Conservation (phyloP, 139 green algal genomes). For the Picochlorum sp. region DNA sequence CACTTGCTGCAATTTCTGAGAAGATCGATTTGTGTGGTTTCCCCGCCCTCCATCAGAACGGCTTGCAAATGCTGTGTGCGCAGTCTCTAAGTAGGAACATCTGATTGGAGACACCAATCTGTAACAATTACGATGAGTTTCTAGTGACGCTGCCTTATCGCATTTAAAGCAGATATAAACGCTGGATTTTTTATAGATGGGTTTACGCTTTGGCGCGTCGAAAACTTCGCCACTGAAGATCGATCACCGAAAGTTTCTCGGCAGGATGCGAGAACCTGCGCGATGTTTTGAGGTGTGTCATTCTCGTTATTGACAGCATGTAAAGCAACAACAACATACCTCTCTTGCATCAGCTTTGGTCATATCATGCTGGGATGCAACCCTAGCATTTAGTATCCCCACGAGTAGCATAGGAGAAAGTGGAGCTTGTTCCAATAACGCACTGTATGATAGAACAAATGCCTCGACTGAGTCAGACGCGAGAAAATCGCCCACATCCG, state of each 20-base stretch:
- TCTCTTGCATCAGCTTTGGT: conserved; percentile 37
- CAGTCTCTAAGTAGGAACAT: too few relatives aligned
- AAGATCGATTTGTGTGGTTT: too few relatives aligned
- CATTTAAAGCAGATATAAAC: not conserved
- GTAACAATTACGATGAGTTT: too few relatives aligned
- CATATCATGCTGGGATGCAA: conserved; percentile 22
- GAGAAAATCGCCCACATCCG: conserved; percentile 43
- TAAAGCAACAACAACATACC: conserved; percentile 7
- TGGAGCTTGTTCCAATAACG: conserved; percentile 32
- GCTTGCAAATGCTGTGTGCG: too few relatives aligned
- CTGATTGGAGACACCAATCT: too few relatives aligned
- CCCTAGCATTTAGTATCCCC: conserved; percentile 28
- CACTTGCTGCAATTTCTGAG: too few relatives aligned
- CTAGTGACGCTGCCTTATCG: too few relatives aligned
- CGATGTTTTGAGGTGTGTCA: too few relatives aligned
- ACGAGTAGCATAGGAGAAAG: conserved; percentile 35
- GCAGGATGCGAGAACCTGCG: conserved; percentile 30
- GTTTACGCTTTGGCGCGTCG: not conserved
- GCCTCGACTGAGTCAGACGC: conserved; percentile 44
- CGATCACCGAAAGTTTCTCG: conserved; percentile 31
- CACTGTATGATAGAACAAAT: conserved; percentile 59
- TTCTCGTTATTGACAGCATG: too few relatives aligned
- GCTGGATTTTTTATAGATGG: not conserved
- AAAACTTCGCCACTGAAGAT: not conserved
- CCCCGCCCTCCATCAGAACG: too few relatives aligned